Evolutionary conservation across 176 grass and related monocot species (phyloP).

Genomic region (Triticum dicoccoides): DNA sequence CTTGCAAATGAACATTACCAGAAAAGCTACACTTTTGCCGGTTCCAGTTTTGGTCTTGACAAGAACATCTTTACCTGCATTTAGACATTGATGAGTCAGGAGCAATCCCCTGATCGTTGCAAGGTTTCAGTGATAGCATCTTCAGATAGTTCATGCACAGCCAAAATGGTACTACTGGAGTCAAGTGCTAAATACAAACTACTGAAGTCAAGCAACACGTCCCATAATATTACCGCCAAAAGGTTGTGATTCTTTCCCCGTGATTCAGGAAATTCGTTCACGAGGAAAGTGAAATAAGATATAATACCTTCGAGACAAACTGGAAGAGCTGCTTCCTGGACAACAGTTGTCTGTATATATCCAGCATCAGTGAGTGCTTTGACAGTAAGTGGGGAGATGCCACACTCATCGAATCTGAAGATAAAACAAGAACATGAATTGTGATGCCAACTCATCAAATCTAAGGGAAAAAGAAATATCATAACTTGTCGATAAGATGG

Average conservation of each 20-base stretch:
- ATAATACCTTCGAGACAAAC: constrained; percentile 73
- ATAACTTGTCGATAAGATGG: not conserved
- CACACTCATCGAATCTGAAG: constrained; percentile 44
- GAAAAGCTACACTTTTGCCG: constrained; percentile 89
- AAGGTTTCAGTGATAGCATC: not conserved
- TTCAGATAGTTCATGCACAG: constrained; percentile 6
- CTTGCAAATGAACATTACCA: constrained; percentile 56
- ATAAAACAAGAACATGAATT: not conserved
- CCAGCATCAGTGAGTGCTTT: constrained; percentile 86
- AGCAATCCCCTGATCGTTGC: not conserved
- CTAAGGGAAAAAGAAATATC: constrained; percentile 12
- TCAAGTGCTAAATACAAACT: not conserved
- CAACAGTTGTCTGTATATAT: constrained; percentile 74
- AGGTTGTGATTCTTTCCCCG: not conserved
- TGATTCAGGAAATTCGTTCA: not conserved
- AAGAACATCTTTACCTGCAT: constrained; percentile 85
- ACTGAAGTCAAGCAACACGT: not conserved
- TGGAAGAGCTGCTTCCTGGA: constrained; percentile 86
- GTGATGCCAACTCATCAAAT: constrained; percentile 34
- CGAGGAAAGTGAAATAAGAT: not conserved
- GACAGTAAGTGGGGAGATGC: constrained; percentile 61
- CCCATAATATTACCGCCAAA: not conserved
- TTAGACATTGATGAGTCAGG: not conserved
- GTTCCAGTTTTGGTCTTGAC: constrained; percentile 96
- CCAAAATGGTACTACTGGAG: not conserved